Conservation (phyloP, 2,329 filamentous ascomycete species). For the Aureobasidium sp. region DNA sequence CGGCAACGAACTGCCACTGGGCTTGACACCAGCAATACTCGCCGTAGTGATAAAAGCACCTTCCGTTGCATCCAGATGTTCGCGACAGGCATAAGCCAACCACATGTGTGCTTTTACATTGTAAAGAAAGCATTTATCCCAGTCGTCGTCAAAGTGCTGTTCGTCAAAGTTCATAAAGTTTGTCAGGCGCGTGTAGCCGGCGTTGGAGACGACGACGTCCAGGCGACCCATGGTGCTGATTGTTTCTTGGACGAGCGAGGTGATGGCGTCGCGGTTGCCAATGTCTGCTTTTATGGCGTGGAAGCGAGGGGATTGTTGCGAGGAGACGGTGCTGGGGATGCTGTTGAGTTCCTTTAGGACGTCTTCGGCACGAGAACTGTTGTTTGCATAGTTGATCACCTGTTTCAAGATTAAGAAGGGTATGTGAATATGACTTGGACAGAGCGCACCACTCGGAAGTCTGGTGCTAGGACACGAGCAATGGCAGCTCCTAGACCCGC, state of each 20-base stretch:
- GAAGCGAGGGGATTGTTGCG: conserved; percentile 30
- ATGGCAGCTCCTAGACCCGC: conserved; percentile 44
- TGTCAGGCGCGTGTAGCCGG: conserved; percentile 35
- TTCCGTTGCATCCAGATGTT: conserved; percentile 49
- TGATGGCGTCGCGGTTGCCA: conserved; percentile 35
- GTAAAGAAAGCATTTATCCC: conserved; percentile 53
- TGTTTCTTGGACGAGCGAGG: conserved; percentile 38
- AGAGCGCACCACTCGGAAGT: conserved; percentile 38
- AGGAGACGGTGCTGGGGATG: conserved; percentile 21
- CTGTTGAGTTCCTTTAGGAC: conserved; percentile 37
- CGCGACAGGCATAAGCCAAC: conserved; percentile 50
- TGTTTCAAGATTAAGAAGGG: neutral
- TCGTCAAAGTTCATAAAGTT: conserved; percentile 45
- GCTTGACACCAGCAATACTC: conserved; percentile 56
- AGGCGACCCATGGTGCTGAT: conserved; percentile 40
- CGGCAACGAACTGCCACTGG: conserved; percentile 53
- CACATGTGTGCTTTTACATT: conserved; percentile 59
- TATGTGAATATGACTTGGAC: no score
- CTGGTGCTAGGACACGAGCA: conserved; percentile 40
- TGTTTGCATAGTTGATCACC: conserved; percentile 38
- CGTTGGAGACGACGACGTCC: conserved; percentile 40
- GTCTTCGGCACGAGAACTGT: conserved; percentile 33
- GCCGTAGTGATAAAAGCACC: conserved; percentile 60
- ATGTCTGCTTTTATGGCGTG: conserved; percentile 42
- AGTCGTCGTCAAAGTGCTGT: conserved; percentile 51